phyloP scores from a whole-genome alignment of 1,284 basidiomycete species.

The Spongispora temasekensis region DNA sequence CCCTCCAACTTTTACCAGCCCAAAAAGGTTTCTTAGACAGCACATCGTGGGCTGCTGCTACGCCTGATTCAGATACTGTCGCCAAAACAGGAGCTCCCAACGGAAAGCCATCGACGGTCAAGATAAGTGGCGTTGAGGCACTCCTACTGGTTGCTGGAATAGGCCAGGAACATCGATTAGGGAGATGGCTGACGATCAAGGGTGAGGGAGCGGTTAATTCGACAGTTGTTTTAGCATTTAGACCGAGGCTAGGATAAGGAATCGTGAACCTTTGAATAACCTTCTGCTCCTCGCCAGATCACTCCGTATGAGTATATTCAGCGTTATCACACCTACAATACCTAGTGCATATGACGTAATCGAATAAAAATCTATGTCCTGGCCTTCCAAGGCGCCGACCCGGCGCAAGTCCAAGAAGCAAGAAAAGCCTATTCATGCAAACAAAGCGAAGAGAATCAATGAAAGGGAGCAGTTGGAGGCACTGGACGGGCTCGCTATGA shows the following conservation, averaged over 20 bases:
- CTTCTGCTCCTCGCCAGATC: not conserved
- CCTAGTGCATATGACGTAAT: too few species aligned
- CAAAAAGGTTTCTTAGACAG: slow-evolving; percentile 47
- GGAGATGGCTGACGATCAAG: slow-evolving; percentile 84
- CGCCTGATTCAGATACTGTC: not conserved
- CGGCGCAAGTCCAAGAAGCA: slow-evolving; percentile 22
- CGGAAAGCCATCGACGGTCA: slow-evolving; percentile 12
- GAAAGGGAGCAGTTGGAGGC: slow-evolving; percentile 57
- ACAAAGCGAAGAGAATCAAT: slow-evolving; percentile 46
- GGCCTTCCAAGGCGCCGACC: slow-evolving; percentile 15
- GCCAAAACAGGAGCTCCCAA: not conserved
- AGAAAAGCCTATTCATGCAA: slow-evolving; percentile 12
- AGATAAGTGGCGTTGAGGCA: slow-evolving; percentile 36
- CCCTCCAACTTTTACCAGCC: slow-evolving; percentile 76
- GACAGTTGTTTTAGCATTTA: slow-evolving; percentile 56
- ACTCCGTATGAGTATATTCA: too few species aligned
- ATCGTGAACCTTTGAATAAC: not conserved
- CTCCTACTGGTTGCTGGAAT: slow-evolving; percentile 78
- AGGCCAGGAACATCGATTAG: slow-evolving; percentile 86
- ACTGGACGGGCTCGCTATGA: slow-evolving; percentile 53
- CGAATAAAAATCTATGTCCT: too few species aligned
- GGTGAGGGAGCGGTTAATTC: slow-evolving; percentile 72
- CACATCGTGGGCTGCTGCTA: slow-evolving; percentile 21
- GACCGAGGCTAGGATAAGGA: slow-evolving; percentile 18
- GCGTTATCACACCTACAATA: too few species aligned